Percentiles rank a stretch among this genome's conserved stretches.
These are phyloP conservation scores for Metschnikowia drakensbergensis DNA, from an alignment of 805 yeast genomes.

Conservation along the genomic window DNA sequence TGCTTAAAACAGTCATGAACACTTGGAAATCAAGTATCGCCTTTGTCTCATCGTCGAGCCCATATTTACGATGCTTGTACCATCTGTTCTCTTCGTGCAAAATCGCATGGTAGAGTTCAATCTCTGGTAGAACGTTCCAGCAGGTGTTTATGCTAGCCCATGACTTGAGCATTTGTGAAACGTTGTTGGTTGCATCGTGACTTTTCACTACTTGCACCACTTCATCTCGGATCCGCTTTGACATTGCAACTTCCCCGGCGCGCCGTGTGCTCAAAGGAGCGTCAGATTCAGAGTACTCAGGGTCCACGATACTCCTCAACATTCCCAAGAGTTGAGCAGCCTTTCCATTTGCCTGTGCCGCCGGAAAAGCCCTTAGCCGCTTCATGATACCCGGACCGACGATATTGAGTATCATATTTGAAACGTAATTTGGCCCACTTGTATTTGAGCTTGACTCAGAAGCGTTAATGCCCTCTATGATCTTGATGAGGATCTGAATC, in stretches of 20 bases:
- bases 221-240: conserved; percentile 7
- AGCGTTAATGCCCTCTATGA: conserved; percentile 14
- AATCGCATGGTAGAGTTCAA: conserved; percentile 1
- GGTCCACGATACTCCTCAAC: conserved; percentile 7
- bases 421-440: conserved; percentile 11
- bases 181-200: neutral
- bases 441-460: conserved; percentile 4
- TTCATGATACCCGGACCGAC: conserved; percentile 11
- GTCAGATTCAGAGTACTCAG: conserved; percentile 8
- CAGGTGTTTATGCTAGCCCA: conserved; percentile 8
- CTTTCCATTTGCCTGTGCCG: conserved; percentile 1
- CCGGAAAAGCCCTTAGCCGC: conserved; percentile 3
- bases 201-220: conserved; percentile 1
- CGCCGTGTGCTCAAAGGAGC: no score
- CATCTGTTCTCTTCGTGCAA: conserved; percentile 7
- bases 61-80: conserved; percentile 4
- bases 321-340: conserved; percentile 6
- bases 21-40: conserved; percentile 10
- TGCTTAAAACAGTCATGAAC: conserved; percentile 7
- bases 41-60: conserved; percentile 12
- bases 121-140: conserved; percentile 4
- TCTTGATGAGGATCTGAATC: conserved; percentile 12
- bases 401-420: conserved; percentile 13
- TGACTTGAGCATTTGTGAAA: neutral
- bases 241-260: neutral